A percentile compares a stretch with the other conserved stretches of the same genome.
Conservation (phyloP, 1,284 basidiomycete genomes). For the Puccinia horiana region DNA sequence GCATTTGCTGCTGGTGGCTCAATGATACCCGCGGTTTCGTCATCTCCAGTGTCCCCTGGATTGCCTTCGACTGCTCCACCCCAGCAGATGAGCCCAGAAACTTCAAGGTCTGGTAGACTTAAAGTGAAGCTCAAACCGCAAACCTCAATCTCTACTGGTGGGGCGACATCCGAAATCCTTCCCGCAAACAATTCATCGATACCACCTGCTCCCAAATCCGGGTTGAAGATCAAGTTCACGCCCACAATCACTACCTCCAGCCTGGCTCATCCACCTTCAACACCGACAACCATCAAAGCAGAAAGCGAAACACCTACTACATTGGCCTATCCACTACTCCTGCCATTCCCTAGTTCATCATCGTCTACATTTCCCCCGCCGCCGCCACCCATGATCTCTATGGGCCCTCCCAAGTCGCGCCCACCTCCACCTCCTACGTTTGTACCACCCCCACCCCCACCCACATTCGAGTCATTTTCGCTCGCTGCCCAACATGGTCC, state of each 20-base stretch:
- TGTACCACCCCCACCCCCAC: constrained; percentile 29
- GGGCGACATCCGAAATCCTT: not conserved
- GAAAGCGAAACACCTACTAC: not conserved
- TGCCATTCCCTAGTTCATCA: not conserved
- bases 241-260: constrained; percentile 12
- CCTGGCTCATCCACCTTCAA: constrained; percentile 2
- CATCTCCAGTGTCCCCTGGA: constrained; percentile 2
- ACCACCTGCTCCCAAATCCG: constrained; percentile 23
- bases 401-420: not conserved
- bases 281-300: not conserved
- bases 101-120: constrained; percentile 29
- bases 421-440: not conserved
- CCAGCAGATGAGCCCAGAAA: constrained; percentile 22
- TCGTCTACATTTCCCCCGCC: constrained; percentile 11
- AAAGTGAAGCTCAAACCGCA: constrained; percentile 38
- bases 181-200: constrained; percentile 5
- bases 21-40: constrained; percentile 26
- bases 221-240: constrained; percentile 35
- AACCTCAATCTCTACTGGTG: not conserved
- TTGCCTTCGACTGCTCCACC: not conserved
- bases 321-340: not conserved
- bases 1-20: constrained; percentile 46
- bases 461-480: constrained; percentile 33
- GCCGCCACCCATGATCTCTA: constrained; percentile 19
- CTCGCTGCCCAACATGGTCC: not conserved